Percentiles rank a stretch among this genome's conserved stretches.
Conservation (phyloP, 345 rosid genomes). For the Angophora floribunda region DNA sequence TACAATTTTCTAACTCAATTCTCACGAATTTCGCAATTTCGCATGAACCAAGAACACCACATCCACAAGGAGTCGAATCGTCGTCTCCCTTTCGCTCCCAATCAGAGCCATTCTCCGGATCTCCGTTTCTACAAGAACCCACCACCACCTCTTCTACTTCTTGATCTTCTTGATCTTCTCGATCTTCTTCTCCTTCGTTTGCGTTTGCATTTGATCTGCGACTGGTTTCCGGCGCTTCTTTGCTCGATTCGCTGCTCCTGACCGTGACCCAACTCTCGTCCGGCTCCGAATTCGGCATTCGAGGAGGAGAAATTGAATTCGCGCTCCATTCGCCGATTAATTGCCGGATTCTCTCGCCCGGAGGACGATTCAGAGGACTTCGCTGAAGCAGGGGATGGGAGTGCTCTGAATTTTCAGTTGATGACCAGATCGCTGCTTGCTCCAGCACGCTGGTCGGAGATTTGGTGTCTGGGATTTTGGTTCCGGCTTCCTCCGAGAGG, state of each 20-base stretch:
- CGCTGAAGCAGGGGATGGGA: background rate
- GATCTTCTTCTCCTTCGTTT: background rate
- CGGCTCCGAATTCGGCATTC: constrained; percentile 12
- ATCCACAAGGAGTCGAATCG: background rate
- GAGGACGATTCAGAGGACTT: background rate
- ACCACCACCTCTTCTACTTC: background rate
- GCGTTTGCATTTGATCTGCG: background rate
- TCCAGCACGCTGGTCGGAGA: constrained; percentile 38
- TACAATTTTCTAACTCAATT: background rate
- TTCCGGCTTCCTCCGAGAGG: background rate
- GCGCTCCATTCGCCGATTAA: constrained; percentile 5
- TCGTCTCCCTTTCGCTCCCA: background rate
- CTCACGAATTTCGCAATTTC: background rate
- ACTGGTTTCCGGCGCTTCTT: background rate
- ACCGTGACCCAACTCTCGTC: constrained; percentile 42
- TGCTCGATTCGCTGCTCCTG: constrained; percentile 10
- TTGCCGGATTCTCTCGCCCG: constrained; percentile 20
- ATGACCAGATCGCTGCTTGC: constrained; percentile 15
- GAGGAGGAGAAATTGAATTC: background rate
- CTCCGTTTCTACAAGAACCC: background rate
- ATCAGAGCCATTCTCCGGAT: background rate
- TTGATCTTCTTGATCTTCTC: background rate
- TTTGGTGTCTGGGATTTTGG: background rate
- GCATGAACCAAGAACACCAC: background rate
- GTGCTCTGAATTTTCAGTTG: background rate